Conservation (phyloP, 371 early-diverging fungal species). For the Mucor irregularis region DNA sequence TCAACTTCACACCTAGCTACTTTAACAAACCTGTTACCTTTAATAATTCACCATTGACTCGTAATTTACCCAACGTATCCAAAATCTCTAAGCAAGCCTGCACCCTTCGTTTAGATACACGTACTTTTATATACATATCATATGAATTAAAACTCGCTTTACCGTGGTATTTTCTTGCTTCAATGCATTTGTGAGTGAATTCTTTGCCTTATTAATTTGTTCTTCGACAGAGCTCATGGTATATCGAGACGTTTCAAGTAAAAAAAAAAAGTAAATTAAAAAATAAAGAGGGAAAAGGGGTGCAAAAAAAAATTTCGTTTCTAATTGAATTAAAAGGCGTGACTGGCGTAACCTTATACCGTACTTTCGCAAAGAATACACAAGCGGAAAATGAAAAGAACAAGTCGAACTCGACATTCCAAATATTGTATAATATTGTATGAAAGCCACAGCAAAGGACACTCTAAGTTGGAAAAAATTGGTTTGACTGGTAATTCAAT, state of each 20-base stretch:
- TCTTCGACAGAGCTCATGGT: constrained; percentile 25
- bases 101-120: not conserved
- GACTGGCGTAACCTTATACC: not conserved
- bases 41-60: constrained; percentile 29
- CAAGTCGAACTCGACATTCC: too few relatives aligned
- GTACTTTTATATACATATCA: not conserved
- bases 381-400: too few relatives aligned
- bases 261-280: constrained; percentile 5
- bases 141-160: not conserved
- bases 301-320: not conserved
- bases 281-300: not conserved
- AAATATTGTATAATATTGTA: too few relatives aligned
- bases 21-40: too few relatives aligned
- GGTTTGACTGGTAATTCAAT: too few relatives aligned
- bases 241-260: not conserved
- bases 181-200: constrained; percentile 18
- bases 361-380: not conserved
- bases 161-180: constrained; percentile 26
- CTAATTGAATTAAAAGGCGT: not conserved
- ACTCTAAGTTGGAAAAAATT: too few relatives aligned
- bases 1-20: not conserved
- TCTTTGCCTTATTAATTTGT: constrained; percentile 30
- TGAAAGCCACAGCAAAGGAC: too few relatives aligned
- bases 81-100: constrained; percentile 28
- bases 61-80: constrained; percentile 18